Conservation (phyloP, 2,329 filamentous ascomycete species). For the Thyridium curvatum region DNA sequence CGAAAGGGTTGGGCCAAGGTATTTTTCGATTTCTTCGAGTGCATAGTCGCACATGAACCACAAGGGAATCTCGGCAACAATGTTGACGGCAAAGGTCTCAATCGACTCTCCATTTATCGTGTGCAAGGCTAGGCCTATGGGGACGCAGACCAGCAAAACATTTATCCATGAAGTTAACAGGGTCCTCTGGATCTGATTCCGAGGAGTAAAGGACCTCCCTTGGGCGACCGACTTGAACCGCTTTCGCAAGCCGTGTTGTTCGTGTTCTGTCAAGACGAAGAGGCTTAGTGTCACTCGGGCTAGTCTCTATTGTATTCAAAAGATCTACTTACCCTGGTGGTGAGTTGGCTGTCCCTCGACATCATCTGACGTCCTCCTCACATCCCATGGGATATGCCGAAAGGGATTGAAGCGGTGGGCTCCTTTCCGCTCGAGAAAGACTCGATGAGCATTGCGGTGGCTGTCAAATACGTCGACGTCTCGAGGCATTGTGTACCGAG, state of each 20-base stretch:
- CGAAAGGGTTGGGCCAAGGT: neutral
- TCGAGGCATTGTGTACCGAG: no score
- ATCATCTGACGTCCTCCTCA: neutral
- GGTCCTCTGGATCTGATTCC: no score
- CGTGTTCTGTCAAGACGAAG: no score
- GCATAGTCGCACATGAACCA: slow-evolving; percentile 5
- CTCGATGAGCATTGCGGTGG: slow-evolving; percentile 3
- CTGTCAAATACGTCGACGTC: neutral
- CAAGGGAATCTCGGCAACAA: slow-evolving; percentile 3
- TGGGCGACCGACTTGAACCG: no score
- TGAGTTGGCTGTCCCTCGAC: neutral
- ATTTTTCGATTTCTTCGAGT: slow-evolving; percentile 1
- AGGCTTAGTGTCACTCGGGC: no score
- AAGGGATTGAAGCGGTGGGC: slow-evolving; percentile 3
- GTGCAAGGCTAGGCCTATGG: neutral
- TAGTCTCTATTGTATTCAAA: no score
- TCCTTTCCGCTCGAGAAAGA: neutral
- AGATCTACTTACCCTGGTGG: no score
- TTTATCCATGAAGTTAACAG: no score
- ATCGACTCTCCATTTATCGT: neutral
- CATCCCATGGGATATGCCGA: slow-evolving; percentile 2
- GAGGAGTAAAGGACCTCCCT: no score
- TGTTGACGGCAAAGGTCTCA: slow-evolving; percentile 2
- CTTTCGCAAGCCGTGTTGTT: no score
- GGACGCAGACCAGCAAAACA: no score